Evolutionary conservation across 305 asterid genomes (phyloP), one percentile per base, ranked within the genome.

Genomic region (Withania somnifera): DNA sequence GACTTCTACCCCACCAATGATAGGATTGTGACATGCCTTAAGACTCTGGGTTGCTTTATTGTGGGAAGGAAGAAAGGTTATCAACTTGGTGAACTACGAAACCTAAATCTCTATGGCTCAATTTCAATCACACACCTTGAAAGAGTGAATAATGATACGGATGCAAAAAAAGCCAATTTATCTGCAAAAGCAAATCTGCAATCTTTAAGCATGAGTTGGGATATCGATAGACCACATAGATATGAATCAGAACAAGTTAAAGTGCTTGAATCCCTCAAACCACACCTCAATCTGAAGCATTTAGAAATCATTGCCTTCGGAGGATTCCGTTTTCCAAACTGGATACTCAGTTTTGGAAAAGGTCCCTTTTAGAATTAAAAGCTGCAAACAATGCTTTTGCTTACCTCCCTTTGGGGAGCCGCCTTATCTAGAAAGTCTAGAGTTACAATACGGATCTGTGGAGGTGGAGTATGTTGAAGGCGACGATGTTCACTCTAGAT

Each of bases 241-340:
- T 32, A 32, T 64, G 73, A 64, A 64, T 64, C 73, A 2, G 73
- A 64, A 13, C 20, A 61, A 64, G 26, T 32, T 64, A 15, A 80
- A 81, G 64, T 83, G 64, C 42, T 85, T 63, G 80, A 87, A 83
- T 84, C 84, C 28, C 85, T 85, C 13, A 51, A 81, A 56, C 86
- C 90, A 82, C 87, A 87, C 54, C 53, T 71, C 11, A 75, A 82
- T 75, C 60, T 87, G 11, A 64, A 83, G 14, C 0, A 1, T 3
- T 66, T 85, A 5, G 3, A 7, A 0, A 87, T 87, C 58, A 1
- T 4, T 22, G 85, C 82, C 28, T 87, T 83, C 24, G 34, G 45
- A 1, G 87, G 88, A 19, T 81, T 24, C 26, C 10, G 0, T 40
- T 79, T 85, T 22, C 87, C 90, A 47, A 11, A 1, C 47, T 84